Conservation (phyloP, 768 basidiomycete species). For the Termitomyces sp. region DNA sequence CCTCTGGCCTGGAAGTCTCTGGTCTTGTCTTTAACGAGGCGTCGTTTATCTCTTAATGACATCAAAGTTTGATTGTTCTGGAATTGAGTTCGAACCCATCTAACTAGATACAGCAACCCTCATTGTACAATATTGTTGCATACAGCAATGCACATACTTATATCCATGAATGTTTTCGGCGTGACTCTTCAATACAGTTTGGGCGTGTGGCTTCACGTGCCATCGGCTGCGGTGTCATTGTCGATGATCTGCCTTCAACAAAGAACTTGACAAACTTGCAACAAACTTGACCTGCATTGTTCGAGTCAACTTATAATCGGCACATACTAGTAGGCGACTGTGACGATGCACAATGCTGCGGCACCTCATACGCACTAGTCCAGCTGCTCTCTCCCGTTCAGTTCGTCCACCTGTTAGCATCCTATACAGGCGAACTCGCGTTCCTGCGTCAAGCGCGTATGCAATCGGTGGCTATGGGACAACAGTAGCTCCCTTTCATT, state of each 20-base stretch:
- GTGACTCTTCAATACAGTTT: neutral
- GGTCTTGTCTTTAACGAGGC: conserved; percentile 87
- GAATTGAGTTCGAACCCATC: neutral
- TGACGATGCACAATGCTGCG: conserved; percentile 57
- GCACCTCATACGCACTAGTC: conserved; percentile 32
- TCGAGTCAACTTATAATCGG: conserved; percentile 4
- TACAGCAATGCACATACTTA: no score
- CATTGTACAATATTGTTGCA: conserved; percentile 3
- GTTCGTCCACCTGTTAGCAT: conserved; percentile 9
- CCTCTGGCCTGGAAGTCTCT: conserved; percentile 47
- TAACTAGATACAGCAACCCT: conserved; percentile 40
- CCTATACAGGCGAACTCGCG: conserved; percentile 1
- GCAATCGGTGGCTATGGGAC: conserved; percentile 3
- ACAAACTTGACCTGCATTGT: neutral
- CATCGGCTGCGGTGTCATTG: neutral
- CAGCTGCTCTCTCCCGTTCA: conserved; percentile 15
- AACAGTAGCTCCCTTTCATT: conserved; percentile 32
- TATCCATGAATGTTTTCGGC: neutral
- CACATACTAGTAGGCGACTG: neutral
- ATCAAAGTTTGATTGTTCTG: neutral
- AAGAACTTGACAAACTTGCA: neutral
- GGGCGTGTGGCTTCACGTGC: conserved; percentile 4
- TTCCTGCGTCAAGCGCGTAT: neutral
- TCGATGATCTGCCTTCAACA: neutral
- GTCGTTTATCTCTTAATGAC: conserved; percentile 65